Evolutionary conservation across 345 rosid genomes (phyloP), one percentile per base, ranked within the genome.

Genomic region (Lepidium aucheri): DNA sequence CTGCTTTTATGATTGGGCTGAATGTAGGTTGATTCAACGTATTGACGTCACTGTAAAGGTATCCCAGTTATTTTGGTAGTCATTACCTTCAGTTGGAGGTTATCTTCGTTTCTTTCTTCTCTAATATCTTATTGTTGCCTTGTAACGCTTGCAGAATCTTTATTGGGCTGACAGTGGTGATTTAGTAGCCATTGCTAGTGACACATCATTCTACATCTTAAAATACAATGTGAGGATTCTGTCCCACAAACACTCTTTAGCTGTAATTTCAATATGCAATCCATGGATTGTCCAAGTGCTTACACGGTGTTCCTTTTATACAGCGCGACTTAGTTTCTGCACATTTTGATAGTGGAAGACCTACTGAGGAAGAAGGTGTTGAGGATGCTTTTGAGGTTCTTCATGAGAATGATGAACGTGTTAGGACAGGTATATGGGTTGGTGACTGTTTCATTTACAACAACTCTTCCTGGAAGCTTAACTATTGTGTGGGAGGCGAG

Each of bases 141-240:
- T 2, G 10, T 65, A 74, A 68, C 6, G 9, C 42, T 70, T 36
- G 65, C 87, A 94, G 99, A 91, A 95, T 81, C 84, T 95, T 13
- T 91, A 89, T 75, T 95, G 99, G 99, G 99, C 98, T 76, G 99
- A 95, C 74, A 86, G 97, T 60, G 99, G 99, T 77, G 99, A 95
- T 79, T 73, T 95, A 63, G 90, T 95, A 75, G 91, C 98, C 40
- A 87, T 95, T 81, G 90, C 99, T 33, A 91, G 99, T 77, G 97
- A 95, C 60, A 53, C 95, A 7, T 95, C 98, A 52, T 95, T 95
- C 83, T 95, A 95, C 84, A 87, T 95, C 72, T 88, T 95, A 68
- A 95, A 91, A 75, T 95, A 81, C 81, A 86, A 84, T 69, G 99
- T 95, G 69, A 83, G 90, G 33, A 68, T 70, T 47, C 68, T 39